Percentiles rank a stretch among this genome's conserved stretches.
Evolutionary conservation across 2,329 filamentous ascomycete genomes (phyloP).

Genomic region (Apiospora aurea): DNA sequence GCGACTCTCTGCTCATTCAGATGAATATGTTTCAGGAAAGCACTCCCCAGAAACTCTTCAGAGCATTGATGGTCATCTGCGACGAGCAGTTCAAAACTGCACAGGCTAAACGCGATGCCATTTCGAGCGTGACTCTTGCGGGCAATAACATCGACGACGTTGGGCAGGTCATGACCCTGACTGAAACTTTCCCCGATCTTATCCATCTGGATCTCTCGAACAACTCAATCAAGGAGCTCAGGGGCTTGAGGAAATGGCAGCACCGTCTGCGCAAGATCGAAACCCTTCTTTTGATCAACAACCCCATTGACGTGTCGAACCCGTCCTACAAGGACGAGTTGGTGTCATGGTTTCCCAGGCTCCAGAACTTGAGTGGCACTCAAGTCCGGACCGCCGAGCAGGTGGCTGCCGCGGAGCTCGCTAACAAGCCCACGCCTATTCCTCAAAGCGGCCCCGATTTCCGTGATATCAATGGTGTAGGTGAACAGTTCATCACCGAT

Average conservation of each 20-base stretch:
- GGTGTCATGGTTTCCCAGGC: constrained; percentile 81
- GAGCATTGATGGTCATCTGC: constrained; percentile 87
- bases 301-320: constrained; percentile 70
- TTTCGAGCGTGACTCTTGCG: constrained; percentile 82
- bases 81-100: constrained; percentile 76
- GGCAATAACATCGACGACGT: constrained; percentile 81
- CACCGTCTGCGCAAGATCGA: constrained; percentile 80
- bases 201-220: constrained; percentile 88
- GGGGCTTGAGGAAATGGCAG: constrained; percentile 77
- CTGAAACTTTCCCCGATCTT: constrained; percentile 82
- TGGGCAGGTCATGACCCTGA: constrained; percentile 74
- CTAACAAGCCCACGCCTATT: constrained; percentile 62
- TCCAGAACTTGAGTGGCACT: constrained; percentile 78
- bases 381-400: constrained; percentile 78
- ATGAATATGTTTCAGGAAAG: constrained; percentile 80
- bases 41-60: constrained; percentile 86
- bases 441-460: constrained; percentile 72
- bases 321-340: constrained; percentile 73
- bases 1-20: constrained; percentile 73
- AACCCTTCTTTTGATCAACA: constrained; percentile 79
- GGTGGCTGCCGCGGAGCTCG: constrained; percentile 61
- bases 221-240: constrained; percentile 76
- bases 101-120: constrained; percentile 76
- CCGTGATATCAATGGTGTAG: constrained; percentile 75
- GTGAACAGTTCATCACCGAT: constrained; percentile 75